Evolutionary conservation across 2,329 filamentous ascomycete genomes (phyloP), one percentile per base, ranked within the genome.

Genomic region (Fusarium xyrophilum): DNA sequence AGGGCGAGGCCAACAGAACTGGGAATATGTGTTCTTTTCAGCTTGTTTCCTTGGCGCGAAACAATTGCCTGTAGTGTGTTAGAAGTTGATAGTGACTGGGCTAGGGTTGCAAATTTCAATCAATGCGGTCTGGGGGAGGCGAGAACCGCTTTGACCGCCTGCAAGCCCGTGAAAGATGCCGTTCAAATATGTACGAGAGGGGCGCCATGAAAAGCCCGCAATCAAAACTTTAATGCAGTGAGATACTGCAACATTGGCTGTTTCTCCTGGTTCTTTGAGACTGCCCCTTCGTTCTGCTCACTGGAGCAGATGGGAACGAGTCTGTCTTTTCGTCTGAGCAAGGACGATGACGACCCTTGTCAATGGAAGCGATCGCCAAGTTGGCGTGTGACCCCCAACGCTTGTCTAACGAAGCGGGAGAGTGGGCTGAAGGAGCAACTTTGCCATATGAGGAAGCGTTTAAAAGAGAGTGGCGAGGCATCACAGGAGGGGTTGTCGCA

Each of bases 71-170:
- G 63, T 67, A 56, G 71, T 68, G 68, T 58, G 61, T 50, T 60
- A 63, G 61, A 60, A 60, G 60, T 73, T 63, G 63, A 63, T 53
- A 56, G 46, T 32, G 38, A 48, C 46, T 57, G 52, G 38, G 62
- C 54, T 62, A 69, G 61, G 68, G 66, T 70, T 65, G 66, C 53
- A 67, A 72, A 64, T 61, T 60, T 63, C 63, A 53, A 59, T 63
- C 63, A 69, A 64, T 72, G 65, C 68, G 57, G 70, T 74, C 66
- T 60, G 64, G 67, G 71, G 54, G 53, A 57, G 61, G 66, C 58
- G 56, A 56, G 46, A 52, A 44, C 67, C 63, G 71, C 71, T 71
- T 70, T 74, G 71, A 73, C 71, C 71, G 71, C 71, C 60, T 64
- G 48, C 63, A 61, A 65, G 63, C 58, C 68, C 57, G 71, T 73